These are phyloP conservation scores for Verticillium klebahnii DNA, from an alignment of 2,329 filamentous ascomycete species.

Conservation along the genomic window DNA sequence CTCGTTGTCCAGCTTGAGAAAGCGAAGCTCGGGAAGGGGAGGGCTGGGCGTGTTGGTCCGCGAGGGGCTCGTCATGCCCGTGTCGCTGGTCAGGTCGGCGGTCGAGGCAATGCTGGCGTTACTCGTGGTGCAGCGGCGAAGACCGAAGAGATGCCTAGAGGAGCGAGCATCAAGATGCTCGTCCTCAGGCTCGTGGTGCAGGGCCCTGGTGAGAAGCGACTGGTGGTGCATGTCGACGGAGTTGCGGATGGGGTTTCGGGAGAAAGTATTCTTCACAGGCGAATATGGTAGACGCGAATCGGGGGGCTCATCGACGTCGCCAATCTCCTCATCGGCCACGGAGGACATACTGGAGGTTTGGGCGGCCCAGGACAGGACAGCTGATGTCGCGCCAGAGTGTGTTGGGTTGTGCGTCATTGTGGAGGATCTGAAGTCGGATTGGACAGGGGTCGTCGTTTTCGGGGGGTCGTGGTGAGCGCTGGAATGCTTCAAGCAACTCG, in stretches of 20 bases:
- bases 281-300: constrained; percentile 43
- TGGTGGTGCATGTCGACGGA: constrained; percentile 50
- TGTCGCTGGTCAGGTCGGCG: constrained; percentile 91
- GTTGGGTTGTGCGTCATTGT: constrained; percentile 31
- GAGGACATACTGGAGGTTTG: constrained; percentile 37
- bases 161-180: constrained; percentile 35
- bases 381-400: constrained; percentile 32
- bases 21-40: constrained; percentile 59
- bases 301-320: constrained; percentile 86
- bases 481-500: background rate
- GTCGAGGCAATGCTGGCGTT: constrained; percentile 78
- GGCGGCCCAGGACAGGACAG: constrained; percentile 40
- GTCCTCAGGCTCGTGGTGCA: constrained; percentile 64
- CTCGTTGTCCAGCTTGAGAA: constrained; percentile 32
- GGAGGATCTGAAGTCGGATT: background rate
- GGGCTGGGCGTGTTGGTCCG: constrained; percentile 85
- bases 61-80: constrained; percentile 84
- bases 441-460: background rate
- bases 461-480: background rate
- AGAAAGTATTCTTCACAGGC: constrained; percentile 33
- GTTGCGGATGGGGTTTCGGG: constrained; percentile 41
- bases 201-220: constrained; percentile 82
- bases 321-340: constrained; percentile 54
- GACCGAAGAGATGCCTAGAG: constrained; percentile 28
- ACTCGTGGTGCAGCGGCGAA: constrained; percentile 68